Evolutionary conservation across 257 asterid genomes (phyloP).

Genomic region (Perilla frutescens): DNA sequence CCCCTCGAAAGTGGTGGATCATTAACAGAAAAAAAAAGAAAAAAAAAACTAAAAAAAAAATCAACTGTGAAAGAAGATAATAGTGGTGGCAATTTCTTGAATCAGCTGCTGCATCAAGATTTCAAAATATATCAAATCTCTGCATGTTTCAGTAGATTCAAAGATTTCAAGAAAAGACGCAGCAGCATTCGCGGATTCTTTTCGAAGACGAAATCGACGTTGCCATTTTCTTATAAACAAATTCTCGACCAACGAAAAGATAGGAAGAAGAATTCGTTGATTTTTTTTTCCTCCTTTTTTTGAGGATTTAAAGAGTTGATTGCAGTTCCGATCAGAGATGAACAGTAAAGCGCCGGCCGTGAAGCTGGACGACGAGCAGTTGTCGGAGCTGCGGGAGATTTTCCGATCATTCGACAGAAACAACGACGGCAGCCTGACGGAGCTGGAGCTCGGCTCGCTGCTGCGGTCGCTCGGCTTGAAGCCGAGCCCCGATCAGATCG

Average conservation of each 20-base stretch:
- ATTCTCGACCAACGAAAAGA: too few species aligned
- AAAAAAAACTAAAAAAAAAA: background rate
- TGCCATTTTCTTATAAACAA: too few species aligned
- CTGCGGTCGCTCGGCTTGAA: constrained; percentile 81
- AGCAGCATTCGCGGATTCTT: background rate
- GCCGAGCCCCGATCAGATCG: constrained; percentile 89
- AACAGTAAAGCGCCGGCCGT: constrained; percentile 50
- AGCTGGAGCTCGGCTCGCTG: constrained; percentile 87
- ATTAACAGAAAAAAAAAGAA: constrained; percentile 17
- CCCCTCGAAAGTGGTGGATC: constrained; percentile 54
- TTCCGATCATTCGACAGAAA: constrained; percentile 89
- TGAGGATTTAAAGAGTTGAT: background rate
- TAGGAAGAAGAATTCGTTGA: background rate
- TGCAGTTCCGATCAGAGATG: constrained; percentile 38
- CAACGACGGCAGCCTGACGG: constrained; percentile 91
- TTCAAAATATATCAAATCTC: constrained; percentile 9
- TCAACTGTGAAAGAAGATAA: constrained; percentile 11
- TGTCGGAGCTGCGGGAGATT: constrained; percentile 85
- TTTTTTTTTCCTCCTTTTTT: background rate
- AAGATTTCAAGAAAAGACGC: background rate
- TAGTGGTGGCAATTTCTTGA: constrained; percentile 22
- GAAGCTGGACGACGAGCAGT: constrained; percentile 78
- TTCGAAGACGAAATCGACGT: background rate
- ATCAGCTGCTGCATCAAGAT: constrained; percentile 28
- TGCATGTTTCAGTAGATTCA: background rate